These are phyloP conservation scores for Eucalyptus sp. DNA, from an alignment of 345 rosid genomes.

Conservation along the genomic window DNA sequence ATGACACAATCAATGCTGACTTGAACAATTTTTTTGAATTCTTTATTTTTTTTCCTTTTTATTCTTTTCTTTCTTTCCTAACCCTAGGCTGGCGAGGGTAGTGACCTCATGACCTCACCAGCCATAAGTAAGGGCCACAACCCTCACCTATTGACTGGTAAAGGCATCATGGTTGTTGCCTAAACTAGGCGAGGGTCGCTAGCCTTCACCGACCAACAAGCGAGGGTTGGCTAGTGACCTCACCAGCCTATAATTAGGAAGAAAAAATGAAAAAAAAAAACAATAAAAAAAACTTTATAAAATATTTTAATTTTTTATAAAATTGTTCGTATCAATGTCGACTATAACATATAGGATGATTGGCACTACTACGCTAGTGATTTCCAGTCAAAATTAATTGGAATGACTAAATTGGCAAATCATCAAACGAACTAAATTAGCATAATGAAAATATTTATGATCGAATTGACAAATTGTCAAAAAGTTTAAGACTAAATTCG, in stretches of 20 bases:
- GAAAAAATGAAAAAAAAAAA: too few relatives aligned
- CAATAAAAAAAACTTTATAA: too few relatives aligned
- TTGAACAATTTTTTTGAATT: too few relatives aligned
- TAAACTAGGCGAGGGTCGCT: not conserved
- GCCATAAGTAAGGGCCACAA: not conserved
- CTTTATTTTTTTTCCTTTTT: too few relatives aligned
- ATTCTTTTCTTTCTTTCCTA: too few relatives aligned
- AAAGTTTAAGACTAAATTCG: not conserved
- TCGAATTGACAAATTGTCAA: not conserved
- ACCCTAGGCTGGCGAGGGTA: not conserved
- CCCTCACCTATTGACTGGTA: not conserved
- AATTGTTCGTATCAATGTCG: fast-evolving
- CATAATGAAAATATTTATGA: too few relatives aligned
- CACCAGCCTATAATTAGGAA: too few relatives aligned
- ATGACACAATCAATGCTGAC: fast-evolving
- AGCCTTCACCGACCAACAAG: too few relatives aligned
- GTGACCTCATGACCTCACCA: not conserved
- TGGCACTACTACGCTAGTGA: fast-evolving
- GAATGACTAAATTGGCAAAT: not conserved
- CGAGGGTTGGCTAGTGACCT: not conserved
- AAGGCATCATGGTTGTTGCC: not conserved
- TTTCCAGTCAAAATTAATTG: not conserved
- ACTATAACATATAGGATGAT: fast-evolving
- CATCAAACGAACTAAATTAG: not conserved
- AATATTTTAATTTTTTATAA: not conserved